Evolutionary conservation across 331 rosid genomes (phyloP), one percentile per base, ranked within the genome.

Genomic region (Spiraea crenata): DNA sequence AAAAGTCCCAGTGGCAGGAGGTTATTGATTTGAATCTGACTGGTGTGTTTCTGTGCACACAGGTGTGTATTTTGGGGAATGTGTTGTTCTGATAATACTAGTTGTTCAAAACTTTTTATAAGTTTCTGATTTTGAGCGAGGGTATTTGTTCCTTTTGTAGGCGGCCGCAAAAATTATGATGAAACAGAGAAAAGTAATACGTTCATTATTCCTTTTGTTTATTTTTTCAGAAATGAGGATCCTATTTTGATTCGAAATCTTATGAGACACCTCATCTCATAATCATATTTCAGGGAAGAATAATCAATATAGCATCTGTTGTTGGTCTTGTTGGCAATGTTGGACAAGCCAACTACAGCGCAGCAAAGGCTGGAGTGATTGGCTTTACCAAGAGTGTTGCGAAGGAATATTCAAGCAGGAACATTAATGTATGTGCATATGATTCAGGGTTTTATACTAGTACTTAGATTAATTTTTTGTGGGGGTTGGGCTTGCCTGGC

Each of bases 261-360:
- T 25, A 25, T 2, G 31, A 25, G 31, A 25, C 25, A 12, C 69
- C 57, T 14, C 19, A 41, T 31, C 2, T 3, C 17, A 54, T 74
- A 13, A 41, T 42, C 48, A 17, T 47, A 45, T 66, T 71, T 39
- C 78, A 80, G 84, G 84, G 84, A 34, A 80, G 84, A 63, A 76
- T 80, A 37, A 50, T 76, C 58, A 80, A 80, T 37, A 67, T 80
- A 63, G 81, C 84, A 59, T 80, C 84, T 49, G 84, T 80, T 67
- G 84, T 71, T 25, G 84, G 84, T 67, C 78, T 80, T 17, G 81
- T 66, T 31, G 84, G 84, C 71, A 80, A 76, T 76, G 77, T 51
- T 71, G 84, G 84, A 47, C 84, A 76, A 76, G 84, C 84, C 60
- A 80, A 80, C 74, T 80, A 80, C 63, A 80, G 84, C 54, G 85